These are phyloP conservation scores for Neurospora crassa DNA, from an alignment of 2,329 filamentous ascomycete genomes.

Conservation along the genomic window DNA sequence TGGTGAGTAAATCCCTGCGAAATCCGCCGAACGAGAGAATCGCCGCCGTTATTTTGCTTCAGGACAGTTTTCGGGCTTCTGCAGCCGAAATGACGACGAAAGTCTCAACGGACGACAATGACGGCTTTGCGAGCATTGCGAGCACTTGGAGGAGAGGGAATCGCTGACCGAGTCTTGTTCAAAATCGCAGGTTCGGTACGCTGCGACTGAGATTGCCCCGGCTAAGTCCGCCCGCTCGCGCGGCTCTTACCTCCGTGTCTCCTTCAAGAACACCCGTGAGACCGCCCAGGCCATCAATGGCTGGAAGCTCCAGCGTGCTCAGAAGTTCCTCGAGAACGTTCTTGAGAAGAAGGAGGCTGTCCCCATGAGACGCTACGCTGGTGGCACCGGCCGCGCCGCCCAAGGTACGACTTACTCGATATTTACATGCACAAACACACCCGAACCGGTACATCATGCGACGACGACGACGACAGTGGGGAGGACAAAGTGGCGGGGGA, in stretches of 20 bases:
- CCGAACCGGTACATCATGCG: background rate
- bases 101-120: conserved; percentile 4
- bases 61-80: background rate
- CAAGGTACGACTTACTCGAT: conserved; percentile 67
- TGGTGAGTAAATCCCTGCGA: conserved; percentile 31
- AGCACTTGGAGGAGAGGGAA: background rate
- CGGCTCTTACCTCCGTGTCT: conserved; percentile 97
- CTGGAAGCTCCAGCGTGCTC: conserved; percentile 92
- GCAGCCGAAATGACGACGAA: background rate
- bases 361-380: conserved; percentile 95
- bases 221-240: conserved; percentile 95
- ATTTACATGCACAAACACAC: conserved; percentile 2
- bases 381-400: conserved; percentile 87
- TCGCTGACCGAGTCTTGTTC: conserved; percentile 14
- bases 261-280: conserved; percentile 99
- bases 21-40: conserved; percentile 1
- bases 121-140: background rate
- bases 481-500: background rate
- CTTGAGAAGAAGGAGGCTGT: conserved; percentile 94
- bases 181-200: conserved; percentile 76
- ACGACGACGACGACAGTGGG: background rate
- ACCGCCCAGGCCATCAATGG: conserved; percentile 99
- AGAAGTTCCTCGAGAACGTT: conserved; percentile 97
- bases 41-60: background rate
- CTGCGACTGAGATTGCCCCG: conserved; percentile 75